A percentile compares a stretch with the other conserved stretches of the same genome.
phyloP scores from a whole-genome alignment of 2,329 filamentous ascomycete genomes.

The Coniochaeta pulveracea region DNA sequence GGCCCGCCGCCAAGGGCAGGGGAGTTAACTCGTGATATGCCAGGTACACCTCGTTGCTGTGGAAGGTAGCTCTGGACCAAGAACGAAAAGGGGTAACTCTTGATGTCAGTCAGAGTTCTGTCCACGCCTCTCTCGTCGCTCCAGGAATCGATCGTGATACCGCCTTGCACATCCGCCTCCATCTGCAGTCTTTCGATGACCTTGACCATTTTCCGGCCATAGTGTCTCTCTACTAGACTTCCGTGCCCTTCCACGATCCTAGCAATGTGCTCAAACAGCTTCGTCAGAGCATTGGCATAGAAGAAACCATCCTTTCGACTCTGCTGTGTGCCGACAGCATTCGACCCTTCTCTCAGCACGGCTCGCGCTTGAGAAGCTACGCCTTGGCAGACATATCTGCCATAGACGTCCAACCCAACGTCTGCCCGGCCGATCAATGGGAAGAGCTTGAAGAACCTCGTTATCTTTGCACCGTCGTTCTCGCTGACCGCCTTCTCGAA shows the following conservation, averaged over 20 bases:
- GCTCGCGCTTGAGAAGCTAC: slow-evolving; percentile 74
- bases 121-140: slow-evolving; percentile 78
- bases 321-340: slow-evolving; percentile 24
- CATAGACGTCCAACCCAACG: slow-evolving; percentile 88
- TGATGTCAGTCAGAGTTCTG: slow-evolving; percentile 84
- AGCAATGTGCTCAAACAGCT: slow-evolving; percentile 93
- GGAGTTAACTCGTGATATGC: slow-evolving; percentile 61
- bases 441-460: slow-evolving; percentile 96
- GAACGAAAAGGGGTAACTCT: slow-evolving; percentile 96
- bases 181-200: slow-evolving; percentile 89
- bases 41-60: slow-evolving; percentile 42
- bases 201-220: slow-evolving; percentile 90
- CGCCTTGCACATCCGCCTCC: slow-evolving; percentile 92
- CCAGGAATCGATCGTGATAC: slow-evolving; percentile 93
- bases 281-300: slow-evolving; percentile 82
- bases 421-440: slow-evolving; percentile 84
- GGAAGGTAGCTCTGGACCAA: slow-evolving; percentile 88
- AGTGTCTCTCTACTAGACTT: slow-evolving; percentile 83
- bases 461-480: slow-evolving; percentile 80
- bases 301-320: slow-evolving; percentile 71
- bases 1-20: slow-evolving; percentile 50
- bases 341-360: slow-evolving; percentile 61
- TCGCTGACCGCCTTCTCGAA: slow-evolving; percentile 87
- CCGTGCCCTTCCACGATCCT: slow-evolving; percentile 92
- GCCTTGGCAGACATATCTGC: slow-evolving; percentile 89